phyloP scores from a whole-genome alignment of 208 protist species.

The Wallacemonas sp. region DNA sequence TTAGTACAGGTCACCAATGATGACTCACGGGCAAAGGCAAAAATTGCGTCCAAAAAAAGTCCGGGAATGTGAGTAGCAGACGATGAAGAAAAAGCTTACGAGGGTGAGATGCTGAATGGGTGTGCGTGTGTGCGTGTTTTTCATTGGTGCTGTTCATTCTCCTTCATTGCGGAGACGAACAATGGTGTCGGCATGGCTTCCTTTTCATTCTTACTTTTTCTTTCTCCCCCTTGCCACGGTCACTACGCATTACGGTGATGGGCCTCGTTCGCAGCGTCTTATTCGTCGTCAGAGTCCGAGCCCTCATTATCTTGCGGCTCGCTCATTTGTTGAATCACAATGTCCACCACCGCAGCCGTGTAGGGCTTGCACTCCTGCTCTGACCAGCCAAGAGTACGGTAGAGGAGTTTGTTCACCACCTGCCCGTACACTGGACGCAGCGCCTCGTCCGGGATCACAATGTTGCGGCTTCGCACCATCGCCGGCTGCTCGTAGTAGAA shows the following conservation, averaged over 20 bases:
- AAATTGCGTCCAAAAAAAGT: no score
- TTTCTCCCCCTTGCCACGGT: no score
- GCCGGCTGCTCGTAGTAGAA: slow-evolving; percentile 43
- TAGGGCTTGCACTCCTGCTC: slow-evolving; percentile 37
- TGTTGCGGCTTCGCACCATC: slow-evolving; percentile 26
- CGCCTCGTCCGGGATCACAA: slow-evolving; percentile 43
- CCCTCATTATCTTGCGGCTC: not conserved
- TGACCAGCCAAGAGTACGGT: slow-evolving; percentile 51
- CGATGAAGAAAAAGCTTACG: no score
- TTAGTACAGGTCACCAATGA: no score
- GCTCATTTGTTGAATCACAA: slow-evolving; percentile 15
- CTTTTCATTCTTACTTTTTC: no score
- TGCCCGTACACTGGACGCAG: slow-evolving; percentile 38
- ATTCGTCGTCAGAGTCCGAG: not conserved
- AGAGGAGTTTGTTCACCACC: slow-evolving; percentile 47
- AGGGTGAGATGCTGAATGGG: not conserved
- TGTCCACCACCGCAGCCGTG: slow-evolving; percentile 30
- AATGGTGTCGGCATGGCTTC: no score
- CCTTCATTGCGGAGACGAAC: no score
- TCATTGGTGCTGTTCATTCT: no score
- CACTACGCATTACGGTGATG: no score
- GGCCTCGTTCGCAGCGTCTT: not conserved
- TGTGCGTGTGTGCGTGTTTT: slow-evolving; percentile 1
- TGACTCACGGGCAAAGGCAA: no score
- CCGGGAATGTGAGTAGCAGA: no score